These are phyloP conservation scores for Ascochyta clinopodiicola DNA, from an alignment of 2,329 filamentous ascomycete species.

Conservation along the genomic window DNA sequence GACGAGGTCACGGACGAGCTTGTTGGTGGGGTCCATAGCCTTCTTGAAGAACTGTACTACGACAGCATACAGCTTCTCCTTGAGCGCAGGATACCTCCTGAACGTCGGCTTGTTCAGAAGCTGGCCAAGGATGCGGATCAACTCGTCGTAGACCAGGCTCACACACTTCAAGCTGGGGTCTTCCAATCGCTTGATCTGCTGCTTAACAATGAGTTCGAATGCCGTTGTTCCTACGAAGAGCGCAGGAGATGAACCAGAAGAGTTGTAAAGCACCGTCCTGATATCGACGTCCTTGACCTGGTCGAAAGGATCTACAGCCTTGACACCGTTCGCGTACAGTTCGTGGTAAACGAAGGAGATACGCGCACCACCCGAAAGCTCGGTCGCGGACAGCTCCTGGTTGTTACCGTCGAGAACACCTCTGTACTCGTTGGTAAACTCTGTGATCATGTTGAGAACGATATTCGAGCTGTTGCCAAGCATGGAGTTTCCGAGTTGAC, in stretches of 20 bases:
- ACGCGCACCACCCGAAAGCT: constrained; percentile 94
- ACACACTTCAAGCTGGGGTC: constrained; percentile 98
- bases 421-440: constrained; percentile 97
- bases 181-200: constrained; percentile 95
- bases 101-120: constrained; percentile 88
- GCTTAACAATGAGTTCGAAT: constrained; percentile 98
- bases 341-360: constrained; percentile 99
- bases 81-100: constrained; percentile 88
- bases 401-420: constrained; percentile 97
- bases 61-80: constrained; percentile 94
- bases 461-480: constrained; percentile 97
- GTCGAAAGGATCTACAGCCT: constrained; percentile 97
- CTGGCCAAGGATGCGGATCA: constrained; percentile 93
- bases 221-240: constrained; percentile 97
- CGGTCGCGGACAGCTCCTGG: constrained; percentile 90
- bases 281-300: constrained; percentile 98
- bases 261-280: constrained; percentile 96
- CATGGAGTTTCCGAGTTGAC: constrained; percentile 87
- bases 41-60: constrained; percentile 98
- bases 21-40: constrained; percentile 97
- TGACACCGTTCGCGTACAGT: constrained; percentile 95
- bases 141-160: constrained; percentile 93
- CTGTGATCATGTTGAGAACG: constrained; percentile 97
- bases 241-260: constrained; percentile 95
- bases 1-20: constrained; percentile 91